Percentiles rank a stretch among this genome's conserved stretches.
Evolutionary conservation across 202 grass and related monocot genomes (phyloP).

Genomic region (Schoenoplectus tabernaemontani): DNA sequence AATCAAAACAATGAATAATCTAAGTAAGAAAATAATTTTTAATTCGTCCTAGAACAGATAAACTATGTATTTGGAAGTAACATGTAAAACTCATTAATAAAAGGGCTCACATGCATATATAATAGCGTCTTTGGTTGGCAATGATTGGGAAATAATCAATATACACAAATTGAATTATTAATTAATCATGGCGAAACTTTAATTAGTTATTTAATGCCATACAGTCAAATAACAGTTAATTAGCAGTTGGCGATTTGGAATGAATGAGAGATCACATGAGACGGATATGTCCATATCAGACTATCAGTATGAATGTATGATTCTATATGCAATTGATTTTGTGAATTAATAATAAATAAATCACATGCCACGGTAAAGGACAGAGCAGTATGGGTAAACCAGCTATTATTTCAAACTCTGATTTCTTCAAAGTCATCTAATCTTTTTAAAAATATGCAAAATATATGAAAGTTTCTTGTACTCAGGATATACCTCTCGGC

Average conservation of each 20-base stretch:
- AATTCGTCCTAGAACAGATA: background rate
- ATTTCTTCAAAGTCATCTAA: background rate
- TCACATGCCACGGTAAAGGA: background rate
- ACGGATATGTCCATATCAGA: no score
- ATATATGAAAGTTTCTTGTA: background rate
- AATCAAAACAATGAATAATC: background rate
- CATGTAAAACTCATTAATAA: background rate
- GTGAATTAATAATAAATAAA: background rate
- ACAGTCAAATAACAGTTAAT: constrained; percentile 10
- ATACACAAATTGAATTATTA: background rate
- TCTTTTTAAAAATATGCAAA: background rate
- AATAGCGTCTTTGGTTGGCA: background rate
- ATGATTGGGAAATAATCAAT: background rate
- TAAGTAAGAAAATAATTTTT: background rate
- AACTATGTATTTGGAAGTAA: background rate
- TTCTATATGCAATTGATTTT: no score
- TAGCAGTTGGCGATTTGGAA: background rate
- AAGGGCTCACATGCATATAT: background rate
- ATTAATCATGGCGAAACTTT: background rate
- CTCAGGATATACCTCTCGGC: no score
- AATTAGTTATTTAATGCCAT: background rate
- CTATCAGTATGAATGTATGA: no score
- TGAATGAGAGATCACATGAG: background rate
- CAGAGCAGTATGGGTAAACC: background rate
- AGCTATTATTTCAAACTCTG: background rate